Conservation (phyloP, 2,329 filamentous ascomycete species). For the Pseudogymnoascus sp. region DNA sequence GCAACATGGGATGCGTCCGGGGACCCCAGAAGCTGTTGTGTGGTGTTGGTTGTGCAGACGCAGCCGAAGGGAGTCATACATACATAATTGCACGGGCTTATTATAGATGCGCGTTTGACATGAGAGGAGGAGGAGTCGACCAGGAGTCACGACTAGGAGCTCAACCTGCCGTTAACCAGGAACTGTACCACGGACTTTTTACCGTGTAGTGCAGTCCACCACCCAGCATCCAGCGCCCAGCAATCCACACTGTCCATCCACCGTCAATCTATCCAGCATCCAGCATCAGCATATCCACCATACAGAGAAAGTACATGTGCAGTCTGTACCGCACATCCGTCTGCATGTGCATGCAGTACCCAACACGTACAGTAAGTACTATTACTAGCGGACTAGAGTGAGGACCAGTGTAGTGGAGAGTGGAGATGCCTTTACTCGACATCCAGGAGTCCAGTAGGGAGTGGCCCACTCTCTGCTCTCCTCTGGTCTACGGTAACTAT, state of each 20-base stretch:
- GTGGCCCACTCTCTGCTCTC: background rate
- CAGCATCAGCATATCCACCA: background rate
- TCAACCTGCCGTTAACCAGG: constrained; percentile 5
- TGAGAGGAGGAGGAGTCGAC: background rate
- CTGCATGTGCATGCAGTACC: constrained; percentile 7
- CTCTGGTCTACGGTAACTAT: background rate
- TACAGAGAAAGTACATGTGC: constrained; percentile 1
- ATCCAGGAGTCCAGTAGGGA: background rate
- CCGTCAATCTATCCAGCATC: background rate
- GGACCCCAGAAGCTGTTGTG: background rate
- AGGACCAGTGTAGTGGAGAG: background rate
- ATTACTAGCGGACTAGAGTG: background rate
- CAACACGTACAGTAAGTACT: background rate
- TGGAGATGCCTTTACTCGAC: background rate
- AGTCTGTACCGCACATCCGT: background rate
- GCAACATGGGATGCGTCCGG: background rate
- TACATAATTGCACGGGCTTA: constrained; percentile 1
- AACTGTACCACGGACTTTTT: background rate
- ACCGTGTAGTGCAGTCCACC: background rate
- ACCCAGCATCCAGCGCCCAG: background rate
- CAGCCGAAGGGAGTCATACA: background rate
- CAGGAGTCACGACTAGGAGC: background rate
- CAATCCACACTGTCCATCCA: background rate
- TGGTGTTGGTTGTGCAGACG: background rate
- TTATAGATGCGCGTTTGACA: constrained; percentile 3